Base-by-base conservation (phyloP, 192 early-diverging fungal genomes). In the Martensiomyces pterosporus region DNA sequence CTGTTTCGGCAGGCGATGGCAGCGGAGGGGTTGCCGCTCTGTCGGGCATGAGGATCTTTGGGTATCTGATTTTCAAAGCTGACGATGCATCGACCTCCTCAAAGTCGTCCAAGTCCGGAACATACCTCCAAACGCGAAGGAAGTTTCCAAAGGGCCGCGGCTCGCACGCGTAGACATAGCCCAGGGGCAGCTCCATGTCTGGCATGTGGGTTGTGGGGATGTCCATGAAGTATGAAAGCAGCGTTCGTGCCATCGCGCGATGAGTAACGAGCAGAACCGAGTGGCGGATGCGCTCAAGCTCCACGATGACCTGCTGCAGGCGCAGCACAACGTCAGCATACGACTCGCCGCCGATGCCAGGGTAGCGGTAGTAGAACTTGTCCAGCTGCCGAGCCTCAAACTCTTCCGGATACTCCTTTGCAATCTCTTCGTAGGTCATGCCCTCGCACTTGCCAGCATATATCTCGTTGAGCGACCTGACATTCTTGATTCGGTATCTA, bases 331-430 rank as follows among this genome's bases (percentile, higher is more conserved):
- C 94, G 59, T 98, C 95, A 56, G 62, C 54, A 44, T 94, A 94
- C 15, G 86, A 89, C 70, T 98, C 95, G 27, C 94, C 94, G 29
- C 95, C 95, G 42, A 91, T 84, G 14, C 95, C 95, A 4, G 95
- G 94, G 62, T 97, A 98, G 19, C 95, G 82, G 51, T 94, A 96
- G 65, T 86, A 79, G 33, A 98, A 78, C 71, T 98, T 98, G 73
- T 91, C 87, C 29, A 75, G 69, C 56, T 81, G 75, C 18, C 93
- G 84, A n/a, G 80, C 85, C 22, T 71, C 68, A 52, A 75, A 94
- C 56, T 96, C 93, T 26, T 85, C 80, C 4, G 95, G 95, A 47
- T 85, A 89, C 17, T 64, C 35, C 40, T 60, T 36, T 41, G 92
- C 75, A 53, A 98, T 96, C 51, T 98, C 86, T 2, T 67, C 43